Percentiles rank a stretch among this genome's conserved stretches.
Evolutionary conservation across 768 basidiomycete genomes (phyloP).

Genomic region (Harrya chromipes): DNA sequence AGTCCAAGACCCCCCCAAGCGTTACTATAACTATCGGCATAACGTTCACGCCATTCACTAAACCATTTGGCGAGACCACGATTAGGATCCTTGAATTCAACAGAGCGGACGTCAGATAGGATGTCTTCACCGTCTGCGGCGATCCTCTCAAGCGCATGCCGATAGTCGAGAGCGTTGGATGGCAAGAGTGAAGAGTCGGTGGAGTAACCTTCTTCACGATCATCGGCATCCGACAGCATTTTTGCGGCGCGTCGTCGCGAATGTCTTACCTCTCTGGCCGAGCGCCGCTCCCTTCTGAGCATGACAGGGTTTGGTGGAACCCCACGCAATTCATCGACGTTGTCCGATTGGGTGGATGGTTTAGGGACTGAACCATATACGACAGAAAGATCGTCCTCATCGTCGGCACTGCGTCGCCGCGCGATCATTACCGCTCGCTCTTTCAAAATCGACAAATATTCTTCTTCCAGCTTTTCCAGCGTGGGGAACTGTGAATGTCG

Average conservation of each 20-base stretch:
- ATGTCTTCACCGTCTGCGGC: conserved; percentile 50
- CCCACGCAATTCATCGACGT: conserved; percentile 64
- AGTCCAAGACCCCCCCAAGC: conserved; percentile 90
- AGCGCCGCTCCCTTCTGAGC: conserved; percentile 51
- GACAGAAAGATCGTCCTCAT: conserved; percentile 73
- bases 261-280: conserved; percentile 58
- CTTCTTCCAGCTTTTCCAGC: conserved; percentile 75
- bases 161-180: conserved; percentile 68
- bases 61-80: conserved; percentile 67
- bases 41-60: conserved; percentile 70
- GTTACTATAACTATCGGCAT: conserved; percentile 76
- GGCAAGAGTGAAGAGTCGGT: conserved; percentile 75
- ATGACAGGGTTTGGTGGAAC: conserved; percentile 43
- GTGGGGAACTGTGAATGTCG: conserved; percentile 73
- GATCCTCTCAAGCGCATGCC: conserved; percentile 56
- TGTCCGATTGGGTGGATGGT: conserved; percentile 35
- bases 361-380: conserved; percentile 57
- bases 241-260: conserved; percentile 38
- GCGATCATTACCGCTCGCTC: conserved; percentile 71
- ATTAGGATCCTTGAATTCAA: conserved; percentile 79
- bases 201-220: conserved; percentile 75
- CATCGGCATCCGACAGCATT: conserved; percentile 21
- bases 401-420: conserved; percentile 68
- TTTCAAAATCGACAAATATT: conserved; percentile 66
- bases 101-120: conserved; percentile 77